These are phyloP conservation scores for Talaromyces stipitatus DNA, from an alignment of 495 filamentous ascomycete genomes.

Conservation along the genomic window DNA sequence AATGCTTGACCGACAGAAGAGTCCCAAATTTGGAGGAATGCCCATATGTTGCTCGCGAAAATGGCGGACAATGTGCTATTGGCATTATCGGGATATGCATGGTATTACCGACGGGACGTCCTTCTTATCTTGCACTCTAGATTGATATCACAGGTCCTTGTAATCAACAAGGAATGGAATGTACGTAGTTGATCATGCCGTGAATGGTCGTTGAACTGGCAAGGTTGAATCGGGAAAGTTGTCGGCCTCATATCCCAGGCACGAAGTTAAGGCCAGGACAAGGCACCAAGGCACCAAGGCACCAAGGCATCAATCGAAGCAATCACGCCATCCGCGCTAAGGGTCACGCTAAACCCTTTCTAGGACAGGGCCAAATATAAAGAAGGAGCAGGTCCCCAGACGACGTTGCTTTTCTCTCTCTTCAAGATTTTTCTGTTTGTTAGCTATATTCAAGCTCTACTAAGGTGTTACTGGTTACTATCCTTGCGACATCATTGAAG, in stretches of 20 bases:
- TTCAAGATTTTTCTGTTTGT: background rate
- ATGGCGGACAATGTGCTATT: background rate
- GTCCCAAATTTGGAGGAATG: background rate
- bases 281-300: background rate
- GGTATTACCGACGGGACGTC: background rate
- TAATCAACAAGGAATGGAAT: background rate
- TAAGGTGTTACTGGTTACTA: too few species aligned
- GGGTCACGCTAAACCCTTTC: background rate
- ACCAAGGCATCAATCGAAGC: background rate
- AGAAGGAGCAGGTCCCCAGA: constrained; percentile 1
- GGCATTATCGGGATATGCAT: too few species aligned
- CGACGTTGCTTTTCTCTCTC: background rate
- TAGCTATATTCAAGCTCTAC: background rate
- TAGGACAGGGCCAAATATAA: background rate
- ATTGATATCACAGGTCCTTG: background rate
- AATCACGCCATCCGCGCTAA: constrained; percentile 9
- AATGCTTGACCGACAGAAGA: background rate
- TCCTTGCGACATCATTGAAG: too few species aligned
- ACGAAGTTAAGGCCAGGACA: background rate
- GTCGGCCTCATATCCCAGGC: constrained; percentile 39
- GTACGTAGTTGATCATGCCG: background rate
- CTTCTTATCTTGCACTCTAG: background rate
- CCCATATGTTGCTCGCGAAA: background rate
- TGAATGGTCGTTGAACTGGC: constrained; percentile 6
- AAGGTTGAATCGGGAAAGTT: constrained; percentile 47